These are phyloP conservation scores for Themeda triandra DNA, from an alignment of 176 grass and related monocot genomes.

Conservation along the genomic window DNA sequence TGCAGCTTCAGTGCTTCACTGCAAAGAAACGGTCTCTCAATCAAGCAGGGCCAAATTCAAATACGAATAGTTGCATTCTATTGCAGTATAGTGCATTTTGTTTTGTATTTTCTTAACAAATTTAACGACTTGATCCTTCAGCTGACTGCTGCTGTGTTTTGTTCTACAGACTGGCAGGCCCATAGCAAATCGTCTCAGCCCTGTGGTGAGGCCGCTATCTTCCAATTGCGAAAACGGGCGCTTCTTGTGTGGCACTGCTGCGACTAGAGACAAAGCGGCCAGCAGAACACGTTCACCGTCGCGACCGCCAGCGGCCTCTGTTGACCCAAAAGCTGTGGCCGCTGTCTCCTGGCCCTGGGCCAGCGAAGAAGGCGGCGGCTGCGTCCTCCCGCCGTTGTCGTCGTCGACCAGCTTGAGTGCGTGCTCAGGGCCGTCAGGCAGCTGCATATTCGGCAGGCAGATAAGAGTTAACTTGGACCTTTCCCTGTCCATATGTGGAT, in stretches of 20 bases:
- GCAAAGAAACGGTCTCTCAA: neutral
- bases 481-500: conserved; percentile 76
- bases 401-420: conserved; percentile 45
- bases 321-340: conserved; percentile 33
- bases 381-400: conserved; percentile 21
- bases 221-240: conserved; percentile 20
- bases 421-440: conserved; percentile 34
- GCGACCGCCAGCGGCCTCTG: conserved; percentile 7
- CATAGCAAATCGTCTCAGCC: conserved; percentile 2
- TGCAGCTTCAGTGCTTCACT: neutral
- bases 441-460: conserved; percentile 21
- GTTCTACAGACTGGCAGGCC: conserved; percentile 39
- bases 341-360: conserved; percentile 1
- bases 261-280: neutral
- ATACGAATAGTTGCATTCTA: neutral
- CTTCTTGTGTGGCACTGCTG: conserved; percentile 14
- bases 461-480: conserved; percentile 71
- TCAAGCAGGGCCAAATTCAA: neutral
- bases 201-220: neutral
- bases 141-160: neutral
- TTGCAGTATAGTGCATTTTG: no score
- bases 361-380: conserved; percentile 50
- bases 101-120: neutral
- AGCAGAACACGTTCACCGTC: conserved; percentile 34
- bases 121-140: neutral